Percentiles rank a stretch among this genome's conserved stretches.
These are phyloP conservation scores for Pichia sp. DNA, from an alignment of 1,139 yeast genomes.

Conservation along the genomic window DNA sequence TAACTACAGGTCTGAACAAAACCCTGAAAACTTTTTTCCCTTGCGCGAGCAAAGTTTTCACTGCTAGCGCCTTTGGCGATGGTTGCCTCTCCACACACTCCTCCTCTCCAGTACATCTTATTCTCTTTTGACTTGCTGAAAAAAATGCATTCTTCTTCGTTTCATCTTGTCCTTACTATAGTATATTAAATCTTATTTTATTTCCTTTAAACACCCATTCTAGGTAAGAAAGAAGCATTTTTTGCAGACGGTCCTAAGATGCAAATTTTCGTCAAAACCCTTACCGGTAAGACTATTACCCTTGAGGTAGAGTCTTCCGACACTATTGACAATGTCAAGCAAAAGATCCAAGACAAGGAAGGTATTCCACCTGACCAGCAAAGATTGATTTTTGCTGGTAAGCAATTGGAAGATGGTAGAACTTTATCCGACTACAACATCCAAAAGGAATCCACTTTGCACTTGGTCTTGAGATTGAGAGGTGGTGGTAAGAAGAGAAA, in stretches of 20 bases:
- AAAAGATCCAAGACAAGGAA: slow-evolving; percentile 99
- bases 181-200: too few relatives aligned
- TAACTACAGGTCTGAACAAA: neutral
- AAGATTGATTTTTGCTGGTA: slow-evolving; percentile 99
- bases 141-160: too few relatives aligned
- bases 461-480: slow-evolving; percentile 97
- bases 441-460: slow-evolving; percentile 98
- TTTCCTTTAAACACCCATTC: slow-evolving; percentile 3
- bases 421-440: slow-evolving; percentile 99
- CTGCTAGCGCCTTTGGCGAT: neutral
- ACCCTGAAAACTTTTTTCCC: neutral
- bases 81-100: neutral
- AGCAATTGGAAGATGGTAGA: slow-evolving; percentile 99
- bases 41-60: neutral
- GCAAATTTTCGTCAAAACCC: slow-evolving; percentile 99
- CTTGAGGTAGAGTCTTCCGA: slow-evolving; percentile 98
- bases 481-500: slow-evolving; percentile 99
- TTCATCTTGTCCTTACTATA: neutral
- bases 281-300: slow-evolving; percentile 99
- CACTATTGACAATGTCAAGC: slow-evolving; percentile 98
- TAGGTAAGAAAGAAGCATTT: slow-evolving; percentile 37
- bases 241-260: slow-evolving; percentile 47
- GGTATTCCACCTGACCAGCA: slow-evolving; percentile 99
- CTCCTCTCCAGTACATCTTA: too few relatives aligned
- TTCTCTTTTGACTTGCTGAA: neutral